These are phyloP conservation scores for Aquilaria yunnanensis DNA, from an alignment of 345 rosid species.

Conservation along the genomic window DNA sequence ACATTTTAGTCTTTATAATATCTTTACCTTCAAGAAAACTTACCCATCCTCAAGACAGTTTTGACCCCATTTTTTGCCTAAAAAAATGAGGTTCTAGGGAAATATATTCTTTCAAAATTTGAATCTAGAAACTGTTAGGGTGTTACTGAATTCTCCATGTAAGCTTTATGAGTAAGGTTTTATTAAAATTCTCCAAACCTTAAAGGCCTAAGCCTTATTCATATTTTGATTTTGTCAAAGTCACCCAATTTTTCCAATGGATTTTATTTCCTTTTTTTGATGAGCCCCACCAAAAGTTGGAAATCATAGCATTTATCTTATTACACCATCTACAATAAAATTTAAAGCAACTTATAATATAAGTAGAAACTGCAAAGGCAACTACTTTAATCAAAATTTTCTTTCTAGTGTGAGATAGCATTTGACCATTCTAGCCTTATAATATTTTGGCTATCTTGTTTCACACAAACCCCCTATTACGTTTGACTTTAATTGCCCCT, in stretches of 20 bases:
- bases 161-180: background rate
- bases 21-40: background rate
- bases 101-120: background rate
- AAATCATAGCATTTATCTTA: background rate
- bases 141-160: background rate
- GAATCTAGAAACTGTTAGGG: background rate
- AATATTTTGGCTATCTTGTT: no score
- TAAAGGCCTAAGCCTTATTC: background rate
- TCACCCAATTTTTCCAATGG: background rate
- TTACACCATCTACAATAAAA: background rate
- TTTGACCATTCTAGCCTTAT: no score
- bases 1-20: background rate
- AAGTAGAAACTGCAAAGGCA: background rate
- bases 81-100: background rate
- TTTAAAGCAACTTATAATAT: background rate
- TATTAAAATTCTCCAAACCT: background rate
- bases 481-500: background rate
- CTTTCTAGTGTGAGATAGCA: background rate
- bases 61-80: background rate
- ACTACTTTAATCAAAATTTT: background rate
- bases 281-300: slow-evolving; percentile 1
- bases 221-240: background rate
- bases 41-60: background rate
- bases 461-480: background rate
- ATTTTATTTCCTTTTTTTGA: background rate